Percentiles rank a stretch among this genome's conserved stretches.
Evolutionary conservation across 768 basidiomycete genomes (phyloP).

Genomic region (Melanogaster broomeanus): DNA sequence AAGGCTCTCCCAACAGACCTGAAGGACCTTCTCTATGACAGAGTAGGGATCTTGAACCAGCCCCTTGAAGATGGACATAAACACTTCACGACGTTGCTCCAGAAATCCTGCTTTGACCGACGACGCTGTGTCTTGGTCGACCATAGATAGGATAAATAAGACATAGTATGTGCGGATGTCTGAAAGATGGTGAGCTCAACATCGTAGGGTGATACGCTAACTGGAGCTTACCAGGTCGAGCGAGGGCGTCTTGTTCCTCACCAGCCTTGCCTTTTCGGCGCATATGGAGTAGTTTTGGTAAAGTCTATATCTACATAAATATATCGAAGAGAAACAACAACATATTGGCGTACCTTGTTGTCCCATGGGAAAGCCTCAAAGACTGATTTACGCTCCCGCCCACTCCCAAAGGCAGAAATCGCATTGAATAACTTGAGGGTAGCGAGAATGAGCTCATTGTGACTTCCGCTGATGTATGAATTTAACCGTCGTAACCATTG

Average conservation of each 20-base stretch:
- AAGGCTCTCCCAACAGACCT: constrained; percentile 73
- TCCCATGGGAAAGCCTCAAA: constrained; percentile 80
- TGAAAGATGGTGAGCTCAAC: constrained; percentile 24
- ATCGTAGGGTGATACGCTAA: background rate
- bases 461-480: constrained; percentile 58
- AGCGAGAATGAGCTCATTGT: constrained; percentile 66
- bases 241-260: constrained; percentile 40
- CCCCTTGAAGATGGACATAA: constrained; percentile 74
- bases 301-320: constrained; percentile 42
- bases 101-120: constrained; percentile 65
- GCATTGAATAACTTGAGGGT: constrained; percentile 64
- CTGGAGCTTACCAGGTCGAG: constrained; percentile 53
- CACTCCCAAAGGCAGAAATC: constrained; percentile 65
- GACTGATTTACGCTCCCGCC: constrained; percentile 60
- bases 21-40: constrained; percentile 64
- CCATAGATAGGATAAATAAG: constrained; percentile 72
- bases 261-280: constrained; percentile 56
- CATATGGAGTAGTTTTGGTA: constrained; percentile 71
- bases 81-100: constrained; percentile 67
- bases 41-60: constrained; percentile 64
- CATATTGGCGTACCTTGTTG: constrained; percentile 51
- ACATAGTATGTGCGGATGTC: constrained; percentile 83
- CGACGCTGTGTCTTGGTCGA: constrained; percentile 48
- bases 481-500: constrained; percentile 59
- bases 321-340: background rate